phyloP scores from a whole-genome alignment of 2,329 filamentous ascomycete genomes.

The Fusarium paranaense region DNA sequence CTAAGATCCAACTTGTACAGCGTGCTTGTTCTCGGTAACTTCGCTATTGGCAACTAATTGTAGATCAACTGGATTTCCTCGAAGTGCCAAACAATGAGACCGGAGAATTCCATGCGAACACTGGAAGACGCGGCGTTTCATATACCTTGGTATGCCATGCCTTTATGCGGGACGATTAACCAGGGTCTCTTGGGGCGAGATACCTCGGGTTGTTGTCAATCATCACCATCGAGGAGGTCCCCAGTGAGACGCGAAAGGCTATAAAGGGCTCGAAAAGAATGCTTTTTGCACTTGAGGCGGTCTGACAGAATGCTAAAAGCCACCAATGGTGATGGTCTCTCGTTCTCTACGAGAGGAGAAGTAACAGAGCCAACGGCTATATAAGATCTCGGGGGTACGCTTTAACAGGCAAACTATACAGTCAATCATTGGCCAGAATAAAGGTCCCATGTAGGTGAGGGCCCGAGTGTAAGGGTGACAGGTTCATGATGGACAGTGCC shows the following conservation, averaged over 20 bases:
- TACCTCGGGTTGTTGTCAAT: not conserved
- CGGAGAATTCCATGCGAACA: too few species aligned
- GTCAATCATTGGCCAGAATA: not conserved
- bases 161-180: not conserved
- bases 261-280: not conserved
- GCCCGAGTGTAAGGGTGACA: not conserved
- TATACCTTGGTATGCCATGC: not conserved
- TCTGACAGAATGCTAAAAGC: too few species aligned
- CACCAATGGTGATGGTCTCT: too few species aligned
- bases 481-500: not conserved
- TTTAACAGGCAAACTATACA: fast-evolving
- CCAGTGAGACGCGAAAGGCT: not conserved
- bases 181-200: not conserved
- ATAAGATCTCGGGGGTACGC: not conserved
- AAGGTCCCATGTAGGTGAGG: not conserved
- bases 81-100: not conserved
- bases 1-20: not conserved
- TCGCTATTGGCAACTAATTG: not conserved
- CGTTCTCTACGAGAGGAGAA: too few species aligned
- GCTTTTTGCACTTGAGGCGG: too few species aligned
- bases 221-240: not conserved
- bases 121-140: not conserved
- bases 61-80: not conserved
- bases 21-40: not conserved
- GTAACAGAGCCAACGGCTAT: not conserved